Percentiles rank a stretch among this genome's conserved stretches.
These are phyloP conservation scores for Pythium angustatum DNA, from an alignment of 352 stramenopile species.

Conservation along the genomic window DNA sequence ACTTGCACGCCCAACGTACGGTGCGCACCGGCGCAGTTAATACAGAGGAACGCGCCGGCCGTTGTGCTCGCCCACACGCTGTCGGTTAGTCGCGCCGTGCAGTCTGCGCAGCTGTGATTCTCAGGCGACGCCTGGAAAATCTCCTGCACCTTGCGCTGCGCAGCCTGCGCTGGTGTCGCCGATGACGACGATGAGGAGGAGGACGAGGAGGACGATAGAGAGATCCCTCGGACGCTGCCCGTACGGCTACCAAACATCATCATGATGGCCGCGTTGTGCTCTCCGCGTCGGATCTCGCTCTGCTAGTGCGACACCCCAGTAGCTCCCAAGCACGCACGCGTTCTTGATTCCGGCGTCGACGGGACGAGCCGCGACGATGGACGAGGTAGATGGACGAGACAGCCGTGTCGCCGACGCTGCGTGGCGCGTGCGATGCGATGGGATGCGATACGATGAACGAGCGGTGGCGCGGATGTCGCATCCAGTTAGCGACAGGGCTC, in stretches of 20 bases:
- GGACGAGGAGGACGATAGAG: conserved; percentile 84
- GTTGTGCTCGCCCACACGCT: conserved; percentile 95
- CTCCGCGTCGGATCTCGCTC: too few species aligned
- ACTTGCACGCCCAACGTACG: conserved; percentile 95
- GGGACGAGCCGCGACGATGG: too few species aligned
- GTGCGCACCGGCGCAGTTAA: conserved; percentile 95
- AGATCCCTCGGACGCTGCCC: conserved; percentile 16
- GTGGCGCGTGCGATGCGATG: not conserved
- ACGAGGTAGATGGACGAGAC: too few species aligned
- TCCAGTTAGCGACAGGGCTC: too few species aligned
- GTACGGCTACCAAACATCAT: conserved; percentile 32
- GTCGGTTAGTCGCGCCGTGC: conserved; percentile 56
- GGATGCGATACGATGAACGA: not conserved
- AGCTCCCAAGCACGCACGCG: too few species aligned
- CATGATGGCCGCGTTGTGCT: conserved; percentile 14
- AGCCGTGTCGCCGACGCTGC: not conserved
- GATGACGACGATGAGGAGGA: conserved; percentile 93
- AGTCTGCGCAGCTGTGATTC: conserved; percentile 85
- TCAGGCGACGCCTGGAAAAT: conserved; percentile 54
- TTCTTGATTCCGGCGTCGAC: too few species aligned
- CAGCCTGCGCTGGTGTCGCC: conserved; percentile 98
- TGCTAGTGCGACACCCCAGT: too few species aligned
- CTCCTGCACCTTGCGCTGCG: conserved; percentile 60
- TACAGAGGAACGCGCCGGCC: conserved; percentile 93
- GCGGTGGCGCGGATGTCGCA: not conserved